Conservation (phyloP, 768 basidiomycete genomes). For the Russula virescens region DNA sequence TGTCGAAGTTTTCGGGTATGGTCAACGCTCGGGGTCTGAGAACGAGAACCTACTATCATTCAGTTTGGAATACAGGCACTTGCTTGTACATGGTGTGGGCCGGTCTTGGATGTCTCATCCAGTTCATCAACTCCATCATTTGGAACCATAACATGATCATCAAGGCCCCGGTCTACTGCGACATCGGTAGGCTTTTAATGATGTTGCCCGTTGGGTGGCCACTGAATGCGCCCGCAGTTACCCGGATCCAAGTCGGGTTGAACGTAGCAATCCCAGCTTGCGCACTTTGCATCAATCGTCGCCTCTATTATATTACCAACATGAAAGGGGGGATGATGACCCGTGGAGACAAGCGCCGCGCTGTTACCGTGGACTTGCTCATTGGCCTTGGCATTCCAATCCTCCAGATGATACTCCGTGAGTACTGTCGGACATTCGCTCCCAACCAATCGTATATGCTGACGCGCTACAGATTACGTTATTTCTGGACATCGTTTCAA, state of each 20-base stretch:
- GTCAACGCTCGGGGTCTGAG: neutral
- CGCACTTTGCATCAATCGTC: no score
- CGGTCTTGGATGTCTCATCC: constrained; percentile 48
- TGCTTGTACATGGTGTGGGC: constrained; percentile 70
- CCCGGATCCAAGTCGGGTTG: no score
- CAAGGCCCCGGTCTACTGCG: constrained; percentile 46
- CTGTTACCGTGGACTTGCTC: constrained; percentile 30
- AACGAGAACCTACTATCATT: no score
- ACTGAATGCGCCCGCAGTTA: no score
- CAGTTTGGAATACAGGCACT: constrained; percentile 67
- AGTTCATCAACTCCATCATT: constrained; percentile 60
- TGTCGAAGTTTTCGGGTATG: neutral
- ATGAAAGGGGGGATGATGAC: constrained; percentile 32
- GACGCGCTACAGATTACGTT: no score
- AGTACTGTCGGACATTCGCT: neutral
- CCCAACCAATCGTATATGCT: no score
- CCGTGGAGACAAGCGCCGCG: constrained; percentile 30
- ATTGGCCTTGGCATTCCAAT: constrained; percentile 28
- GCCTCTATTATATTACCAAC: no score
- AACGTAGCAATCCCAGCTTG: no score
- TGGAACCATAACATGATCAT: no score
- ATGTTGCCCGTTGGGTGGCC: neutral
- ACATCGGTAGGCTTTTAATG: constrained; percentile 40
- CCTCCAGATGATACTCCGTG: constrained; percentile 14
- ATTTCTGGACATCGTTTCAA: no score